Percentiles rank a stretch among this genome's conserved stretches.
Evolutionary conservation across 1,284 basidiomycete species (phyloP).

Genomic region (Testicularia cyperi): DNA sequence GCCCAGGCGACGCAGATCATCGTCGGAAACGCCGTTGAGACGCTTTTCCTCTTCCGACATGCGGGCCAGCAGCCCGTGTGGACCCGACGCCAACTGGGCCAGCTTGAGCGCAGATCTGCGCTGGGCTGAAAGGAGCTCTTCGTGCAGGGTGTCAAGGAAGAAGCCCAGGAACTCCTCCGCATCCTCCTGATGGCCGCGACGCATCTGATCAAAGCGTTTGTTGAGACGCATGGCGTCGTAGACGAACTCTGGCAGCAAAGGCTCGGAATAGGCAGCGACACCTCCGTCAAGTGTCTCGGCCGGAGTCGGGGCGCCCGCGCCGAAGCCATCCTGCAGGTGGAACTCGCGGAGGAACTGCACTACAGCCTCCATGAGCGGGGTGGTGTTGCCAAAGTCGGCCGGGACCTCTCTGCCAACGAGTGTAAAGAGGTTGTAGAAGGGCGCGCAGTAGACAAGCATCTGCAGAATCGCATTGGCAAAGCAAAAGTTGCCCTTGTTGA

Average conservation of each 20-base stretch:
- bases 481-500: conserved; percentile 96
- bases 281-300: conserved; percentile 16
- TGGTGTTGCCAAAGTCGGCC: conserved; percentile 65
- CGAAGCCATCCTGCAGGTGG: conserved; percentile 13
- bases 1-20: conserved; percentile 23
- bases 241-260: conserved; percentile 84
- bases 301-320: conserved; percentile 24
- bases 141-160: conserved; percentile 90
- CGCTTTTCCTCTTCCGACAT: conserved; percentile 34
- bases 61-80: conserved; percentile 21
- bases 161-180: conserved; percentile 99
- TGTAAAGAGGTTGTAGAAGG: conserved; percentile 78
- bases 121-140: conserved; percentile 77
- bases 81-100: conserved; percentile 53
- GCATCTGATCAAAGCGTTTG: conserved; percentile 88
- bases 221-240: conserved; percentile 95
- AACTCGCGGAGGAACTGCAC: conserved; percentile 83
- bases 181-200: conserved; percentile 94
- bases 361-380: conserved; percentile 78
- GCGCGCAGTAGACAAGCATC: conserved; percentile 82
- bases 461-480: conserved; percentile 94
- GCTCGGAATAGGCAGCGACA: conserved; percentile 55
- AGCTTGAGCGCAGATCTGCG: conserved; percentile 58
- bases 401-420: conserved; percentile 68
- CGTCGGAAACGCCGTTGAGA: conserved; percentile 33